Base-by-base conservation (phyloP, 371 early-diverging fungal species). In the Mortierella sp. region DNA sequence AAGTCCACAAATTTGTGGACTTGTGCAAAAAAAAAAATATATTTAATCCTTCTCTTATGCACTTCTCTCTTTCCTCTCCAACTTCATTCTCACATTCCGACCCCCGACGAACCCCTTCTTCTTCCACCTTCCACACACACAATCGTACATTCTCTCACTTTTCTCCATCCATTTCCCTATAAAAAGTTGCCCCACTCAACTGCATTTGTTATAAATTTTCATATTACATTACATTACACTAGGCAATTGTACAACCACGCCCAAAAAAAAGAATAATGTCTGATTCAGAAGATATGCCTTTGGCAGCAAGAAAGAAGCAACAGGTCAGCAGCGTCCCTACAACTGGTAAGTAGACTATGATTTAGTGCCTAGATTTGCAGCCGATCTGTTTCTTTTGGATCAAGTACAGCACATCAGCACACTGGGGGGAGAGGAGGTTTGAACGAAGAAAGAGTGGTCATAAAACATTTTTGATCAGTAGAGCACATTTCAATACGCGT, bases 201-300 rank as follows among this genome's bases (percentile, higher is more conserved):
- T 47, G 19, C n/a, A 19, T 47, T 47, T 47, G 4, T 47, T 47
- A n/a, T 47, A n/a, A 32, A 58, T 35, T 58, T 2, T n/a, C 23
- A n/a, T 37, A 22, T 37, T 26, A 37, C 43, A 42, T 60, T 42
- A 34, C 43, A 40, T 26, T 60, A n/a, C 12, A 19, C 34, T 35
- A 31, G 3, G 5, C 34, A n/a, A 15, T 8, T 31, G 34, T 17
- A n/a, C 26, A 34, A 32, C 19, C 10, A 32, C 8, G 15, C 5
- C 32, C 3, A 34, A 32, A 34, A 32, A 34, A 5, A 37, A 28
- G 22, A 57, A 62, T 31, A 35, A 69, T 67, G 71, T 74, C 71
- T 4, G 75, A 74, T 60, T 79, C 75, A 22, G 80, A 79, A n/a
- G 80, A 73, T 57, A 64, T 79, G 68, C 80, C 80, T 23, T 58